Percentiles rank a stretch among this genome's conserved stretches.
Evolutionary conservation across 2,329 filamentous ascomycete genomes (phyloP).

Genomic region (Grosmannia clavigera): DNA sequence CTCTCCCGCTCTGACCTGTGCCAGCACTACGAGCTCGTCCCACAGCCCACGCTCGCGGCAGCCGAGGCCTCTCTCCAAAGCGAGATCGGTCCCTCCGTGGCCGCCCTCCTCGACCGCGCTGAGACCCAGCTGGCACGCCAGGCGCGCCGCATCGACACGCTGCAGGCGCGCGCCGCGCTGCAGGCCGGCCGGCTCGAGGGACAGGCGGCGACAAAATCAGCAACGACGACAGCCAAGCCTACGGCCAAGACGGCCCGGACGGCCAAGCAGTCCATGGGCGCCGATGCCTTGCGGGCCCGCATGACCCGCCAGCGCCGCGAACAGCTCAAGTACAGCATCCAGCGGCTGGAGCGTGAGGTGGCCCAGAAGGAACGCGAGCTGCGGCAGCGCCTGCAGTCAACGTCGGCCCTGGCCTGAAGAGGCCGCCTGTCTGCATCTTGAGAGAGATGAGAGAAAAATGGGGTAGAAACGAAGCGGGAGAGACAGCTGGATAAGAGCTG

Average conservation of each 20-base stretch:
- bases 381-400: constrained; percentile 29
- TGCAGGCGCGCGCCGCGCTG: constrained; percentile 72
- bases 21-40: constrained; percentile 86
- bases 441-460: background rate
- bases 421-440: no score
- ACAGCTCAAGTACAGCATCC: constrained; percentile 73
- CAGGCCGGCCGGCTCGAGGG: constrained; percentile 56
- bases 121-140: constrained; percentile 73
- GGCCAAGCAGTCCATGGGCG: background rate
- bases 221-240: background rate
- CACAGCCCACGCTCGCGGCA: constrained; percentile 66
- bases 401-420: background rate
- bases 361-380: constrained; percentile 57
- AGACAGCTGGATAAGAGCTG: background rate
- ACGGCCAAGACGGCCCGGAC: background rate
- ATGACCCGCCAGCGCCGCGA: constrained; percentile 72
- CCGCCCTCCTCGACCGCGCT: constrained; percentile 67
- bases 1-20: constrained; percentile 1
- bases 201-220: constrained; percentile 4
- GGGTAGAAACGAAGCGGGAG: background rate
- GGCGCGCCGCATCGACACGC: constrained; percentile 67
- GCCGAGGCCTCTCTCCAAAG: constrained; percentile 77
- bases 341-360: constrained; percentile 76
- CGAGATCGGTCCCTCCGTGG: constrained; percentile 80
- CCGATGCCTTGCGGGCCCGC: constrained; percentile 36